Conservation (phyloP, 257 asterid species). For the Knoxia roxburghii region DNA sequence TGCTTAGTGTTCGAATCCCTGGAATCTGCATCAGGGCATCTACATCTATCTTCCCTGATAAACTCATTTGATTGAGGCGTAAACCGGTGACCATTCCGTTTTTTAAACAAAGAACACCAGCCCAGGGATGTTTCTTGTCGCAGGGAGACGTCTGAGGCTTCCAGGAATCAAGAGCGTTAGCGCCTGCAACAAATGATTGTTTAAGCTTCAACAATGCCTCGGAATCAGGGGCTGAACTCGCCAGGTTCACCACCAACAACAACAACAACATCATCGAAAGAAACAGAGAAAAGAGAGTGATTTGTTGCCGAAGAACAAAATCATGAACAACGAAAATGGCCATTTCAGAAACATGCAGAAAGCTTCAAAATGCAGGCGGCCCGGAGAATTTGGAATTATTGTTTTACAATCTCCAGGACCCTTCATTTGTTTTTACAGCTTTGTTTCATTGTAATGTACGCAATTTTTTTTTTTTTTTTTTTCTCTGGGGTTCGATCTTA, state of each 20-base stretch:
- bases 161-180: constrained; percentile 66
- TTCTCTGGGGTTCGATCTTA: neutral
- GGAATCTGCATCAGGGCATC: constrained; percentile 53
- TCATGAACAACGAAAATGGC: constrained; percentile 22
- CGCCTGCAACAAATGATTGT: constrained; percentile 36
- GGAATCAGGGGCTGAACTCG: constrained; percentile 37
- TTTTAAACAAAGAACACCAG: constrained; percentile 40
- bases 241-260: constrained; percentile 20
- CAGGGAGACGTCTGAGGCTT: constrained; percentile 58
- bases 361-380: too few relatives aligned
- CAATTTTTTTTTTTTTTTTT: neutral
- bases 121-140: constrained; percentile 34
- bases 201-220: constrained; percentile 61
- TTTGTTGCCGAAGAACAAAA: constrained; percentile 15
- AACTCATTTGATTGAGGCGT: constrained; percentile 39
- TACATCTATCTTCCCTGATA: constrained; percentile 57
- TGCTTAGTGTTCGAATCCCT: constrained; percentile 42
- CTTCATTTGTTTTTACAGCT: too few relatives aligned
- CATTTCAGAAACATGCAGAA: constrained; percentile 32
- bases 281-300: constrained; percentile 19
- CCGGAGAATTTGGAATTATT: neutral
- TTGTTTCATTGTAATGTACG: neutral
- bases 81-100: constrained; percentile 41
- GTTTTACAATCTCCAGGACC: neutral
- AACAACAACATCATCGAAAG: neutral